Evolutionary conservation across 305 asterid genomes (phyloP), one percentile per base, ranked within the genome.

Genomic region (Fraxinus dipetala): DNA sequence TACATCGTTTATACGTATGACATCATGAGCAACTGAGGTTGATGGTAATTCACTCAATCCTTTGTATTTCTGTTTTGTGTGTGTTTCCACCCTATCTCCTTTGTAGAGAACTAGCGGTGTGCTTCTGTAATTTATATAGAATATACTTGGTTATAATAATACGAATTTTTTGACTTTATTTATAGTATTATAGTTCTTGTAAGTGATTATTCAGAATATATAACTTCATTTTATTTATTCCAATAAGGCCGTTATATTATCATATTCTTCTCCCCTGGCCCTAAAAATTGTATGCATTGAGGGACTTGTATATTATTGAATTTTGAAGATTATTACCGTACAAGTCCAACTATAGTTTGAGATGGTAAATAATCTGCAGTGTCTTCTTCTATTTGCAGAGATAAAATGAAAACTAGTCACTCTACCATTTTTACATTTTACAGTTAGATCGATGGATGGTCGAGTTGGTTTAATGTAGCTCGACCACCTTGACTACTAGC

Each of bases 81-180:
- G 32, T 70, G 20, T 26, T 38, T 72, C 76, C 88, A 63, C 88
- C 90, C 90, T 83, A 67, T 87, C 88, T 83, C 88, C 80, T 30
- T 74, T 28, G 3, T 32, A 78, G 86, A 80, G 88, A 80, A 78
- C 59, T 45, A 78, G 86, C 70, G 87, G 85, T 84, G 86, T 75
- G 83, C 78, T 77, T 26, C 72, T 67, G 83, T 82, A 78, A 43
- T 74, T 45, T 54, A 28, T 70, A 38, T 61, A 59, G 69, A 22
- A 59, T 59, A 59, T 20, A 59, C 30, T 20, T 16, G 30, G 69
- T 59, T 22, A 20, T 20, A 59, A 59, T 59, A 59, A 20, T 59
- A 20, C 30, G 30, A 59, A 2, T 5, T 59, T 59, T 5, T 48
- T 48, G 10, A 6, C 28, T 18, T 59, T 59, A 30, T 59, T 59